Base-by-base conservation (phyloP, 805 yeast genomes). In the Candida xiaguanensis region DNA sequence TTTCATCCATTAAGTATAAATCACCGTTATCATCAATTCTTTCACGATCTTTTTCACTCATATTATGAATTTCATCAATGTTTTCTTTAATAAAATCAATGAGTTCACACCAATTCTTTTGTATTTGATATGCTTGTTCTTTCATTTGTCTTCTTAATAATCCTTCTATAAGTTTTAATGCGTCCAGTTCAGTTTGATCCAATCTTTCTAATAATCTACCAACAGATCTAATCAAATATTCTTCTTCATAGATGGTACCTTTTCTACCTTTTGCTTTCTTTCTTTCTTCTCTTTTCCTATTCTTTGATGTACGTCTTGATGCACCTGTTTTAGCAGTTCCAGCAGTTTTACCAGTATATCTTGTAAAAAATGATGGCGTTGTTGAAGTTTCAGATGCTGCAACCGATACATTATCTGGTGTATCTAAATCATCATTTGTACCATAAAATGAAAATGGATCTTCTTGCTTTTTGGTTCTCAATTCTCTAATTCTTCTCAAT, bases 311-410 rank as follows among this genome's bases (percentile, higher is more conserved):
- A 54, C 84, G 77, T 61, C 99, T 77, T 0, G 96, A 82, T 2
- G 93, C 97, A 20, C 98, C 97, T 0, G 99, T 93, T 56, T 85
- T 85, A 3, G 98, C 98, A 2, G 99, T 93, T 17, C 96, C 96
- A 1, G 84, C 73, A 1, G 98, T 90, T 62, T 91, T 90, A 47
- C 98, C 99, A 0, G 99, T 93, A 60, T 93, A 93, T 56, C 95
- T 76, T 1, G 99, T 93, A 66, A 88, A 86, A 59, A 90, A 87
- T 0, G 98, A 89, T 27, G 91, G 95, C 20, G 86, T 84, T 0
- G 95, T 86, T 0, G 97, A 87, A 0, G 95, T 81, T 58, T 89
- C 97, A 0, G 96, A 85, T 1, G 95, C 93, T 0, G 97, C 98
- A 47, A 93, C 75, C 0, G 98, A 90, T 8, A 93, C 93, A 57